Percentiles rank a stretch among this genome's conserved stretches.
Evolutionary conservation across 768 basidiomycete genomes (phyloP).

Genomic region (Cystobasidium tubakii): DNA sequence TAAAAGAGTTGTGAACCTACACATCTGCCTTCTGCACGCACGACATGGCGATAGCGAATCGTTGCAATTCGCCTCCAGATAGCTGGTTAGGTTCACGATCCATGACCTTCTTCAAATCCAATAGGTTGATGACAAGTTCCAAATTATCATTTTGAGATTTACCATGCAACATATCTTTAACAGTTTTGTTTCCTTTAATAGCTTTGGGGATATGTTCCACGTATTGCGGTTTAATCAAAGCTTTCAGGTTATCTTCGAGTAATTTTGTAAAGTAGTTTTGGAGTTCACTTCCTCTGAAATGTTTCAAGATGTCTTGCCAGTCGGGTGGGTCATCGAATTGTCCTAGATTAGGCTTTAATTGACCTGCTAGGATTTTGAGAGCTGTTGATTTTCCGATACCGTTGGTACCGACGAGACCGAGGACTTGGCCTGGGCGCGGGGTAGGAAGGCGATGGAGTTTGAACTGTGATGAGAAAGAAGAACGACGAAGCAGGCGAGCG

Average conservation of each 20-base stretch:
- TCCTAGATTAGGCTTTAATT: slow-evolving; percentile 94
- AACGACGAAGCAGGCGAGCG: neutral
- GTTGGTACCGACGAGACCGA: slow-evolving; percentile 98
- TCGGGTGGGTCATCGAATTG: slow-evolving; percentile 97
- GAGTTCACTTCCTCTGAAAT: slow-evolving; percentile 96
- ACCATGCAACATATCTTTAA: slow-evolving; percentile 82
- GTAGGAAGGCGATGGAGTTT: slow-evolving; percentile 97
- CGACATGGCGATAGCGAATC: slow-evolving; percentile 96
- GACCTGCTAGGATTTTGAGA: slow-evolving; percentile 90
- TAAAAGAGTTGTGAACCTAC: no score
- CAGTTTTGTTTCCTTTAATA: slow-evolving; percentile 82
- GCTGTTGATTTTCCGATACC: slow-evolving; percentile 99
- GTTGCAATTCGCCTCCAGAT: slow-evolving; percentile 93
- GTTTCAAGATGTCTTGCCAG: slow-evolving; percentile 96
- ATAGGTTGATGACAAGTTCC: slow-evolving; percentile 71
- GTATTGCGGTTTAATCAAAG: slow-evolving; percentile 98
- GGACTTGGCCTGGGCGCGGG: slow-evolving; percentile 91
- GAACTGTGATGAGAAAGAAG: slow-evolving; percentile 53
- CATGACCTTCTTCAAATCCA: slow-evolving; percentile 80
- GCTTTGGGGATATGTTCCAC: slow-evolving; percentile 97
- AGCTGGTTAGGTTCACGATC: slow-evolving; percentile 77
- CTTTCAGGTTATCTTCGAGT: slow-evolving; percentile 95
- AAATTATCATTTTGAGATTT: slow-evolving; percentile 87
- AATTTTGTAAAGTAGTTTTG: slow-evolving; percentile 99
- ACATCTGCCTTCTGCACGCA: slow-evolving; percentile 93